phyloP scores from a whole-genome alignment of 768 basidiomycete species.

The Leucocoprinus leucothites region DNA sequence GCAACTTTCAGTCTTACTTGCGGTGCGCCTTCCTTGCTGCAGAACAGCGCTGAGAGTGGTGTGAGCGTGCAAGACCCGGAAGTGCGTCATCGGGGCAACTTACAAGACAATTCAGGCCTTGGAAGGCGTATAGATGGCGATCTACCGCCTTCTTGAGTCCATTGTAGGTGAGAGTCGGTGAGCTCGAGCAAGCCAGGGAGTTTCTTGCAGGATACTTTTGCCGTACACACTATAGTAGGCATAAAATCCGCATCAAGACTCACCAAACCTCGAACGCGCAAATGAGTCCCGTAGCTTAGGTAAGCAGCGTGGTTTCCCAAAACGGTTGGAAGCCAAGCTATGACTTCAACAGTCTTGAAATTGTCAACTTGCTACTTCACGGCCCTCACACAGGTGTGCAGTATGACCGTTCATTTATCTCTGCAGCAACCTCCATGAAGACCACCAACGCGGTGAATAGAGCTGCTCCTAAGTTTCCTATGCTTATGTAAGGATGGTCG shows the following conservation, averaged over 20 bases:
- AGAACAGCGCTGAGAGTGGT: conserved; percentile 63
- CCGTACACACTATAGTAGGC: conserved; percentile 67
- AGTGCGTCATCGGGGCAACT: conserved; percentile 26
- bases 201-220: conserved; percentile 86
- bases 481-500: conserved; percentile 1
- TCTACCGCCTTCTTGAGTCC: conserved; percentile 73
- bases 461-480: not conserved
- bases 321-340: too few relatives aligned
- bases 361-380: too few relatives aligned
- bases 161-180: conserved; percentile 69
- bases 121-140: conserved; percentile 62
- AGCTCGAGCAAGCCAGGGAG: conserved; percentile 70
- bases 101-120: conserved; percentile 59
- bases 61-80: conserved; percentile 10
- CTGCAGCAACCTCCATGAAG: too few relatives aligned
- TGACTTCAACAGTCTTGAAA: not conserved
- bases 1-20: conserved; percentile 79
- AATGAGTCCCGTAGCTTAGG: conserved; percentile 19
- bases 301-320: conserved; percentile 16
- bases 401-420: too few relatives aligned
- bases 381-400: too few relatives aligned
- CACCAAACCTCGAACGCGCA: not conserved
- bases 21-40: conserved; percentile 78
- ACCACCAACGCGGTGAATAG: too few relatives aligned
- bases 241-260: conserved; percentile 31